phyloP scores from a whole-genome alignment of 225 moss, liverwort and hornwort genomes.

The Pleurozium schreberi region DNA sequence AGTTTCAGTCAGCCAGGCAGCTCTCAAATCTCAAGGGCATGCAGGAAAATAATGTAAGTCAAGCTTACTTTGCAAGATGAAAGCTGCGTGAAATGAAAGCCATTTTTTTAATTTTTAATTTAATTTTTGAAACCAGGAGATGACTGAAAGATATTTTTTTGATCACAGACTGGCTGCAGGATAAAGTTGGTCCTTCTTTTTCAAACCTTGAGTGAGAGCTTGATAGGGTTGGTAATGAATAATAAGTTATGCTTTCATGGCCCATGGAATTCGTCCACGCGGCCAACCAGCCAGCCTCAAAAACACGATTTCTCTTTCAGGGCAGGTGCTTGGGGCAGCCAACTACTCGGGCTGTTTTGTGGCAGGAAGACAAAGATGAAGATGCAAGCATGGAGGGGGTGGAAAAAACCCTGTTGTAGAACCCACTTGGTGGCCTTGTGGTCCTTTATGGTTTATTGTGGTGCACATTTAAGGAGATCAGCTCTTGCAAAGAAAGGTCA shows the following conservation, averaged over 20 bases:
- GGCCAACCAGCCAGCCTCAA: not conserved
- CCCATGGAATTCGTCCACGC: not conserved
- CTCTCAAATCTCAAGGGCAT: not conserved
- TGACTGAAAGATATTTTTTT: too few relatives aligned
- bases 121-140: too few relatives aligned
- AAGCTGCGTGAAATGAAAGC: not conserved
- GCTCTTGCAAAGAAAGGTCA: not conserved
- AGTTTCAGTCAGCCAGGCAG: not conserved
- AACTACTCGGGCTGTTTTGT: not conserved
- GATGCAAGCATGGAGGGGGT: rapidly evolving
- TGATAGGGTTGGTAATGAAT: not conserved
- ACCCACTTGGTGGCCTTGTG: not conserved
- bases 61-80: not conserved
- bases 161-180: not conserved
- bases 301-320: not conserved
- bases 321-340: not conserved
- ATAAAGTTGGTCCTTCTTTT: not conserved
- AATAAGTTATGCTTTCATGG: too few relatives aligned
- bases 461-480: not conserved
- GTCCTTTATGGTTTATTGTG: not conserved
- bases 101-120: too few relatives aligned
- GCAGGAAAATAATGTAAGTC: not conserved
- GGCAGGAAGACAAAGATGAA: not conserved
- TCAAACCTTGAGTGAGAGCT: not conserved
- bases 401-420: not conserved